Conservation (phyloP, 1,284 basidiomycete species). For the Termitomyces sp. region DNA sequence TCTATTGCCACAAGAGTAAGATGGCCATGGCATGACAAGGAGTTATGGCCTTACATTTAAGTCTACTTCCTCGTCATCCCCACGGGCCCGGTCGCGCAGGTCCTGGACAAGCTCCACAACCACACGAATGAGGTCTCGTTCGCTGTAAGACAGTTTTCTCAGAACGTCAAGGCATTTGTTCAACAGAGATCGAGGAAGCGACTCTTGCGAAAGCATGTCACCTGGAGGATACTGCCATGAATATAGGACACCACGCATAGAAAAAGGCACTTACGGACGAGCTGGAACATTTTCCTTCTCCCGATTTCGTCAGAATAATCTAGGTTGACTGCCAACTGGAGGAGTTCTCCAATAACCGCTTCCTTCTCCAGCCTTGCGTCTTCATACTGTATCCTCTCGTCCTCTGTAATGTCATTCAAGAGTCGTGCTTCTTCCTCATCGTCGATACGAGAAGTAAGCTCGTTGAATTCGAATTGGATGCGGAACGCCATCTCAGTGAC, state of each 20-base stretch:
- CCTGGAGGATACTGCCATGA: conserved; percentile 35
- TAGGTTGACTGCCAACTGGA: conserved; percentile 75
- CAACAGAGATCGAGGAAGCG: conserved; percentile 72
- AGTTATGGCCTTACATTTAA: conserved; percentile 11
- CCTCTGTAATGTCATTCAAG: conserved; percentile 34
- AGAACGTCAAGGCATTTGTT: conserved; percentile 83
- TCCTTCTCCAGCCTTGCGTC: conserved; percentile 44
- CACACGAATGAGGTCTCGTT: conserved; percentile 86
- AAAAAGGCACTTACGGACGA: conserved; percentile 61
- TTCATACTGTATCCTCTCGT: conserved; percentile 34
- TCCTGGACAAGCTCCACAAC: conserved; percentile 90
- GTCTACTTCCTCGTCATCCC: conserved; percentile 47
- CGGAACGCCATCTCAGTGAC: conserved; percentile 82
- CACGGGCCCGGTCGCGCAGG: conserved; percentile 54
- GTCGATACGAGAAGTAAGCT: conserved; percentile 43
- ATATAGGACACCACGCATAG: background rate
- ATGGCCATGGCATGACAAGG: background rate
- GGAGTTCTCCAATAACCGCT: conserved; percentile 67
- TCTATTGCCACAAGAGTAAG: conserved; percentile 8
- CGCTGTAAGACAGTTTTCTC: conserved; percentile 68
- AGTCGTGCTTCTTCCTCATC: conserved; percentile 32
- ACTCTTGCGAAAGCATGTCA: conserved; percentile 75
- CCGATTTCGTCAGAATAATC: conserved; percentile 96
- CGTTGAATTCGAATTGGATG: conserved; percentile 73
- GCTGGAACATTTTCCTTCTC: conserved; percentile 83